These are phyloP conservation scores for Beta vulgaris DNA, from an alignment of 148 eudicot genomes.

Conservation along the genomic window DNA sequence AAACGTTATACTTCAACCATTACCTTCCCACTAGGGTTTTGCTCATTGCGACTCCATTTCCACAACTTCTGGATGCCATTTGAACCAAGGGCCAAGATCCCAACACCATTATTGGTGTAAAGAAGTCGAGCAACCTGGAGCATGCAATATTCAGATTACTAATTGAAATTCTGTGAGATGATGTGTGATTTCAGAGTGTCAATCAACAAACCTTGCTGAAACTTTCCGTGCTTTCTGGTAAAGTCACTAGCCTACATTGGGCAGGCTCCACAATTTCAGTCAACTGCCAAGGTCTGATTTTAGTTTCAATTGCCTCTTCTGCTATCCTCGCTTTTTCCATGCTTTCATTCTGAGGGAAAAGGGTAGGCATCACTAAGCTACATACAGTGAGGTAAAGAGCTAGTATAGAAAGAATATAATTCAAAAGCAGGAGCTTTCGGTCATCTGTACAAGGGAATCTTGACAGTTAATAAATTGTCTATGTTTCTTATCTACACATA, in stretches of 20 bases:
- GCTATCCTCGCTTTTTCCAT: conserved; percentile 66
- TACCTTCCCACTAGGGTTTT: conserved; percentile 85
- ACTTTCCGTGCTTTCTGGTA: conserved; percentile 72
- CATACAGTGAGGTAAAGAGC: background rate
- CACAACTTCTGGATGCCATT: conserved; percentile 71
- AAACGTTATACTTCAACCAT: background rate
- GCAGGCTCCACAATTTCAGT: conserved; percentile 72
- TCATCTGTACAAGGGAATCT: background rate
- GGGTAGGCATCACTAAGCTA: background rate
- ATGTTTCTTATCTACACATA: background rate
- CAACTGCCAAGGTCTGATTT: conserved; percentile 75
- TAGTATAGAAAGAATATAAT: background rate
- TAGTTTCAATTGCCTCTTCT: conserved; percentile 62
- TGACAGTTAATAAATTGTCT: background rate
- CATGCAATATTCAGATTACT: background rate
- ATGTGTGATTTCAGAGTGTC: conserved; percentile 11
- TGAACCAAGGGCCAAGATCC: conserved; percentile 70
- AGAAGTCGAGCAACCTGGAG: conserved; percentile 76
- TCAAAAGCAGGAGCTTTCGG: background rate
- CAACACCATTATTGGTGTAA: conserved; percentile 84
- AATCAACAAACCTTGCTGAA: conserved; percentile 54
- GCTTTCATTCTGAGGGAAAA: conserved; percentile 55
- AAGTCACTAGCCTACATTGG: conserved; percentile 76
- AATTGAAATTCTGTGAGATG: background rate
- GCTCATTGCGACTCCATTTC: conserved; percentile 87